These are phyloP conservation scores for Xylaria castorea DNA, from an alignment of 495 filamentous ascomycete species.

Conservation along the genomic window DNA sequence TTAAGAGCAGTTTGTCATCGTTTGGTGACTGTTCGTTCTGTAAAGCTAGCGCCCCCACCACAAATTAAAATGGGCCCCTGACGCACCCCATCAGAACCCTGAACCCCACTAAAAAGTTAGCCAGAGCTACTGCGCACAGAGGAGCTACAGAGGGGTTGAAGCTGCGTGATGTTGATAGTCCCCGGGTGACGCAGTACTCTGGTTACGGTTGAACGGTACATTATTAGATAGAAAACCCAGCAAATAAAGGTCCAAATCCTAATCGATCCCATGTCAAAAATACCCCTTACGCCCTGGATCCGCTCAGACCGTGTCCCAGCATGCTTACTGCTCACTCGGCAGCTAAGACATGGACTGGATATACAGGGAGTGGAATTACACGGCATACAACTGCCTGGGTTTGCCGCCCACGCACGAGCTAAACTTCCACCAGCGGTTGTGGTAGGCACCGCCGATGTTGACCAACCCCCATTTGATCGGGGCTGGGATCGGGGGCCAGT, in stretches of 20 bases:
- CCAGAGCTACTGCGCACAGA: background rate
- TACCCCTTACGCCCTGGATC: background rate
- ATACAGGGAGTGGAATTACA: slow-evolving; percentile 19
- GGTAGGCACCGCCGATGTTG: slow-evolving; percentile 53
- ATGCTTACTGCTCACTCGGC: background rate
- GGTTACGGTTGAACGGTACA: background rate
- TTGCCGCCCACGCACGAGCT: slow-evolving; percentile 53
- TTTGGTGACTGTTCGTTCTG: background rate
- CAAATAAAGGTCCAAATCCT: background rate
- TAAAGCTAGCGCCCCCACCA: slow-evolving; percentile 1
- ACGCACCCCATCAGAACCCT: background rate
- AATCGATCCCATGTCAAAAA: background rate
- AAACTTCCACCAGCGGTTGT: slow-evolving; percentile 61
- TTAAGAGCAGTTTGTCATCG: background rate
- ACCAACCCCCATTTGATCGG: slow-evolving; percentile 54
- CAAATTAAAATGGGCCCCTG: background rate
- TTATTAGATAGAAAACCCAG: background rate
- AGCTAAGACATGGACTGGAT: background rate
- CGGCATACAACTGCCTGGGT: slow-evolving; percentile 52
- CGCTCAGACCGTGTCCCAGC: background rate
- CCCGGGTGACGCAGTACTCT: background rate
- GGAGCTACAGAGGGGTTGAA: slow-evolving; percentile 5
- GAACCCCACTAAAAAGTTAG: slow-evolving; percentile 11
- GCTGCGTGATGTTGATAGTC: background rate
- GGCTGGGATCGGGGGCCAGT: slow-evolving; percentile 58